Evolutionary conservation across 2,329 filamentous ascomycete species (phyloP), one percentile per base, ranked within the genome.

Genomic region (Periconia digitata): DNA sequence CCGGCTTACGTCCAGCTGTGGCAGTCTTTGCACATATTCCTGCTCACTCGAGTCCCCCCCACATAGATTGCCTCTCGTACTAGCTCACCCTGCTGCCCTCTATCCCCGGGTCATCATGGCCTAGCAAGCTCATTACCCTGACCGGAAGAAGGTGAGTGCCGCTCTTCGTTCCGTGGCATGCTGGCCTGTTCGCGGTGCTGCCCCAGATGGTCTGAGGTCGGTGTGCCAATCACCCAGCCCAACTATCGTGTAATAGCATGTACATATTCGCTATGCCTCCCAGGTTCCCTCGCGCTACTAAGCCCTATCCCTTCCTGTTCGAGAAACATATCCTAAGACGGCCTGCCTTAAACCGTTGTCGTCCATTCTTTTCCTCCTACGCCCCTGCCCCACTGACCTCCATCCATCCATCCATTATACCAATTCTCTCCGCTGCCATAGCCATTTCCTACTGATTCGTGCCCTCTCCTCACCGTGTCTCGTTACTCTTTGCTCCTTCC

Each of bases 91-190:
- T 51, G 55, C 49, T 46, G 56, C 55, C 50, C 56, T 48, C 42
- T 48, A 52, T 50, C 55, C 48, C 43, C 62, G 60, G 67, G 66
- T 66, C 57, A 64, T 53, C 45, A 61, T 67, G 59, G 56, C 51
- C 47, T 56, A 58, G 40, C 43, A 49, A 45, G n/a, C 49, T 50
- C 55, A 53, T 54, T 55, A 51, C 49, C 57, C 56, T 64, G 58
- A 56, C 51, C 47, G 46, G 56, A 50, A 57, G 37, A 51, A 57
- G 57, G 65, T 68, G 61, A 64, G 66, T 67, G 50, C 54, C 54
- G 49, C 48, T 52, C 47, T 53, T 54, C 56, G 58, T 59, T 50
- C 55, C 52, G 56, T 53, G 57, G 53, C 44, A 53, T 59, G 58
- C 55, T 63, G 50, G 53, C 45, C 46, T 47, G 55, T 48, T 56